These are phyloP conservation scores for Millerozyma acaciae DNA, from an alignment of 805 yeast species.

Conservation along the genomic window DNA sequence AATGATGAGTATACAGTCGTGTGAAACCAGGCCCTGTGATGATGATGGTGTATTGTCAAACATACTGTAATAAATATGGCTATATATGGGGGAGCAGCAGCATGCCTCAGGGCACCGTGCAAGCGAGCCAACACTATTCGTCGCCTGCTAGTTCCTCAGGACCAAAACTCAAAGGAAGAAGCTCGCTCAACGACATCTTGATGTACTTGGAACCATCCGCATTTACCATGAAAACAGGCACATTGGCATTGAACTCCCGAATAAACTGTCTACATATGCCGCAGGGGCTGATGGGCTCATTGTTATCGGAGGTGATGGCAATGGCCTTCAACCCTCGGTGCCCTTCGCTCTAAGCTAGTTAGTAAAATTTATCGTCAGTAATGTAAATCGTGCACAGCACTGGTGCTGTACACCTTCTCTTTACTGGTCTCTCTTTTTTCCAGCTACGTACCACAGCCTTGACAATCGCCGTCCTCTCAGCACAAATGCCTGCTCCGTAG, in stretches of 20 bases:
- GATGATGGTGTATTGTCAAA: no score
- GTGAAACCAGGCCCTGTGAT: no score
- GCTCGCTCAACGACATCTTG: constrained; percentile 51
- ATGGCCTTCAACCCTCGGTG: constrained; percentile 49
- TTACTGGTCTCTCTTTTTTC: no score
- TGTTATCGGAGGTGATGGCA: constrained; percentile 62
- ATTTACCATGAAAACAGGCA: constrained; percentile 69
- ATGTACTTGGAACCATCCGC: constrained; percentile 42
- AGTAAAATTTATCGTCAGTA: constrained; percentile 6
- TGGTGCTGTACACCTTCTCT: no score
- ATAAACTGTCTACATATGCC: constrained; percentile 92
- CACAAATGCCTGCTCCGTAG: constrained; percentile 55
- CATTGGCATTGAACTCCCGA: constrained; percentile 65
- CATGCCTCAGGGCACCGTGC: no score
- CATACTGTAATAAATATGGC: no score
- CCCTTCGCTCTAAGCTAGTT: constrained; percentile 33
- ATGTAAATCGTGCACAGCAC: background rate
- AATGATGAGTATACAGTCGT: no score
- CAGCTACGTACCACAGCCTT: constrained; percentile 27
- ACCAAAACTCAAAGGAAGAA: constrained; percentile 83
- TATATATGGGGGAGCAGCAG: no score
- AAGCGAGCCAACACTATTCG: no score
- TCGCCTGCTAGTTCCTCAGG: constrained; percentile 64
- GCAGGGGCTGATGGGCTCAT: constrained; percentile 73
- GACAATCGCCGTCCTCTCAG: constrained; percentile 37